Base-by-base conservation (phyloP, 371 early-diverging fungal genomes). In the Mucor piriformis region DNA sequence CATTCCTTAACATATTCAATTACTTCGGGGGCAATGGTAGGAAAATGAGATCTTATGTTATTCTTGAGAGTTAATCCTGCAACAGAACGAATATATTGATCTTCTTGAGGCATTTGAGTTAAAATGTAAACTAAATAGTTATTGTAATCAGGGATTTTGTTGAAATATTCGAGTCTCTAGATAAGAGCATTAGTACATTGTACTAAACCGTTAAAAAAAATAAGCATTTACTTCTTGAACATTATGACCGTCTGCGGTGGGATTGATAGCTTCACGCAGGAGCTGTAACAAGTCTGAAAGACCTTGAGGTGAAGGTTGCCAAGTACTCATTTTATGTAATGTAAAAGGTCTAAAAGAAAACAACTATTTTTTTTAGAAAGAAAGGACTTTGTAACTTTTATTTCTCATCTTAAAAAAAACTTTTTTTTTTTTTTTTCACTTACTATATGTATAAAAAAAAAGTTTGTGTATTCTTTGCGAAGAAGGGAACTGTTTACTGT, bases 41-140 rank as follows among this genome's bases (percentile, higher is more conserved):
- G 63, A 59, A 83, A 87, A 59, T 85, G 79, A 43, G 81, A 66
- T 46, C 87, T 77, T 55, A 96, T 83, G 61, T 88, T 88, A 82
- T 93, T 94, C 81, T 96, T 96, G 50, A 96, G 83, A 35, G 89
- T 79, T 49, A 96, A 81, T 27, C 95, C 98, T 20, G 96, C 96
- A 38, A 92, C 88, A 16, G 90, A 84, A 49, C 96, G 91, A 32
- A 88, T 76, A 42, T 77, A 72, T 37, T 69, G 74, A 54, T 83
- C 75, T 58, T 84, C 82, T 67, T 83, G 82, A 47, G 82, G 84
- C 83, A 87, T 83, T 67, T 85, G 84, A 2, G 92, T 88, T 63
- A 96, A 73, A 63, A 96, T 89, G 67, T 88, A 91, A 38, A 89
- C 87, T 50, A 95, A 85, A 80, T 95, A 96, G 65, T 87, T 90